These are phyloP conservation scores for Ceratocystis alfenasii DNA, from an alignment of 2,329 filamentous ascomycete genomes.

Conservation along the genomic window DNA sequence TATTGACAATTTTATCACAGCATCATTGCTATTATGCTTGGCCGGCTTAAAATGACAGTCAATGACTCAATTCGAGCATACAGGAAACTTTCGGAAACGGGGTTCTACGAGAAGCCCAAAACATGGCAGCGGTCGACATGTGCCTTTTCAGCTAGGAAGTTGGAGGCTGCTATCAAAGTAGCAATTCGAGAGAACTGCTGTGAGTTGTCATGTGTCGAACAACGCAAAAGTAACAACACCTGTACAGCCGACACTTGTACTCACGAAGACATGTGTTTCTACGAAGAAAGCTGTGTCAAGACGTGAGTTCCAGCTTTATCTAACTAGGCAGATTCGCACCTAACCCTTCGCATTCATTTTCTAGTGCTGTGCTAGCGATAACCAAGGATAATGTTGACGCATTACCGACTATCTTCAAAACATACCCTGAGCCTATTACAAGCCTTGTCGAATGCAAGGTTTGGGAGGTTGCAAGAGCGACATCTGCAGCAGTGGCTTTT, in stretches of 20 bases:
- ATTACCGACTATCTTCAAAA: too few species aligned
- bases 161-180: neutral
- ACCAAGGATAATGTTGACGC: too few species aligned
- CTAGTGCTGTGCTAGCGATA: too few species aligned
- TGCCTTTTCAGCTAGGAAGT: neutral
- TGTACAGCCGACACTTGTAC: neutral
- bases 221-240: neutral
- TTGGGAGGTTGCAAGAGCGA: neutral
- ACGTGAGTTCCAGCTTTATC: too few species aligned
- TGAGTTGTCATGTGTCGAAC: neutral
- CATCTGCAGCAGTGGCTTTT: neutral
- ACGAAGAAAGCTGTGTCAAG: neutral
- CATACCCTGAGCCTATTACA: conserved; percentile 11
- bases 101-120: neutral
- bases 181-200: neutral
- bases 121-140: accelerated
- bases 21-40: neutral
- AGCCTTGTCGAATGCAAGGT: conserved; percentile 22
- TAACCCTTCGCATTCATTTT: too few species aligned
- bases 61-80: neutral
- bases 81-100: neutral
- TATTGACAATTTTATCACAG: neutral
- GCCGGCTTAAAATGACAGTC: neutral
- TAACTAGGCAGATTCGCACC: too few species aligned
- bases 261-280: neutral